Evolutionary conservation across 306 rosid species (phyloP).

Genomic region (Acacia melanoxylon): DNA sequence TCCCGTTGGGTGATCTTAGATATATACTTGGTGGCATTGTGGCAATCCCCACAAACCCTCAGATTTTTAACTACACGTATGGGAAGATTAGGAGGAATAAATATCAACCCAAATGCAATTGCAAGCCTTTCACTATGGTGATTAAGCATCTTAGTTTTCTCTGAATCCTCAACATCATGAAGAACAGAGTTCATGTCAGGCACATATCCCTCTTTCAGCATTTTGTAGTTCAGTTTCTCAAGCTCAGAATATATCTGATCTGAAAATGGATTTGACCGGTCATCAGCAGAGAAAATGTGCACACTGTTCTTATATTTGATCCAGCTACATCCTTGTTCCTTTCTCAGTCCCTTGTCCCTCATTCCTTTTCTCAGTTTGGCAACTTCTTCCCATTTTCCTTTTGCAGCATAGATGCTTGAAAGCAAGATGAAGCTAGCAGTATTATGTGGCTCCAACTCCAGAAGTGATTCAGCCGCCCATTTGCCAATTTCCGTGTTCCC

Average conservation of each 20-base stretch:
- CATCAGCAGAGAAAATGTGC: slow-evolving; percentile 84
- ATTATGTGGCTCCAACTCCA: slow-evolving; percentile 81
- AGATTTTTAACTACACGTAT: slow-evolving; percentile 81
- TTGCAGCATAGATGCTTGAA: slow-evolving; percentile 79
- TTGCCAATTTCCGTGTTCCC: slow-evolving; percentile 72
- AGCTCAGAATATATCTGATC: slow-evolving; percentile 77
- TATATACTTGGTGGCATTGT: slow-evolving; percentile 88
- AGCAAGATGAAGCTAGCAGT: slow-evolving; percentile 84
- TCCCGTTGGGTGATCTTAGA: slow-evolving; percentile 83
- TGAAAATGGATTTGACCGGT: slow-evolving; percentile 66
- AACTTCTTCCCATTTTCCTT: slow-evolving; percentile 82
- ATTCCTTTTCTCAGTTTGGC: slow-evolving; percentile 77
- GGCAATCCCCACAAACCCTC: slow-evolving; percentile 92
- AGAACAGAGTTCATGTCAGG: slow-evolving; percentile 82
- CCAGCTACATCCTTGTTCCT: slow-evolving; percentile 97
- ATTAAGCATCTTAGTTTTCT: slow-evolving; percentile 78
- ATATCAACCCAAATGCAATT: slow-evolving; percentile 84
- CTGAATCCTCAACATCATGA: slow-evolving; percentile 82
- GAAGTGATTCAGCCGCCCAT: slow-evolving; percentile 88
- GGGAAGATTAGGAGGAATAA: slow-evolving; percentile 67
- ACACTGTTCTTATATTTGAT: slow-evolving; percentile 78
- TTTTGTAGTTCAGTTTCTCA: slow-evolving; percentile 59
- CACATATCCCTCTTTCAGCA: slow-evolving; percentile 73
- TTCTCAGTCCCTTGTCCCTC: slow-evolving; percentile 78
- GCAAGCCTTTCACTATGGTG: slow-evolving; percentile 94